phyloP scores from a whole-genome alignment of 2,329 filamentous ascomycete species.

The Hypoxylon sp. region DNA sequence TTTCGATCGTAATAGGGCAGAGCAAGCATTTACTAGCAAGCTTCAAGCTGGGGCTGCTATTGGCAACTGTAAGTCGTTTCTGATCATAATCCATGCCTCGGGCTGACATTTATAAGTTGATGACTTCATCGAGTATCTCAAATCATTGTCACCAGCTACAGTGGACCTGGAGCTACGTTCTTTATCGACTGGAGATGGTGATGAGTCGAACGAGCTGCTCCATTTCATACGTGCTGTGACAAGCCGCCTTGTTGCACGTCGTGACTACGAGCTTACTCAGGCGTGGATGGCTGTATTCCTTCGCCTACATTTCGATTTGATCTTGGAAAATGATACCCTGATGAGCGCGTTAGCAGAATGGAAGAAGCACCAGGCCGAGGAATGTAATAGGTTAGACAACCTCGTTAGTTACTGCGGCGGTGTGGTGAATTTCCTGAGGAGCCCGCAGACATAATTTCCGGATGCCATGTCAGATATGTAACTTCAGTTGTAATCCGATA shows the following conservation, averaged over 20 bases:
- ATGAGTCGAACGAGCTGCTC: slow-evolving; percentile 77
- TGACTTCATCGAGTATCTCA: slow-evolving; percentile 82
- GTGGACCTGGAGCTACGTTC: slow-evolving; percentile 94
- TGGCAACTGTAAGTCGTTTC: slow-evolving; percentile 70
- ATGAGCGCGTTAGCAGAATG: slow-evolving; percentile 75
- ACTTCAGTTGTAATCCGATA: slow-evolving; percentile 6
- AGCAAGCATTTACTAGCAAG: slow-evolving; percentile 72
- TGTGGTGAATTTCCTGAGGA: slow-evolving; percentile 85
- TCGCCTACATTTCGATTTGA: slow-evolving; percentile 77
- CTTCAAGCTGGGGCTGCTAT: slow-evolving; percentile 68
- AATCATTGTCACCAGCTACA: slow-evolving; percentile 84
- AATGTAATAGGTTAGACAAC: slow-evolving; percentile 78
- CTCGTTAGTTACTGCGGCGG: slow-evolving; percentile 91
- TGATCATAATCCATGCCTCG: slow-evolving; percentile 11
- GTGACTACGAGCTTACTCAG: slow-evolving; percentile 94
- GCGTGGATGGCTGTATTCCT: slow-evolving; percentile 98
- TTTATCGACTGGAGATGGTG: slow-evolving; percentile 65
- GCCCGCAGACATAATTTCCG: slow-evolving; percentile 64
- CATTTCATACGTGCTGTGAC: slow-evolving; percentile 88
- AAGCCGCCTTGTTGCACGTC: slow-evolving; percentile 74
- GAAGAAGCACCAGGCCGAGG: slow-evolving; percentile 79
- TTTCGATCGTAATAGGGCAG: slow-evolving; percentile 71
- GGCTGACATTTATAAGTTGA: slow-evolving; percentile 62
- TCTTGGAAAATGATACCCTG: slow-evolving; percentile 67
- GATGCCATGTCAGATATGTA: slow-evolving; percentile 17